A percentile compares a stretch with the other conserved stretches of the same genome.
phyloP scores from a whole-genome alignment of 2,329 filamentous ascomycete genomes.

The Botrytis byssoidea region DNA sequence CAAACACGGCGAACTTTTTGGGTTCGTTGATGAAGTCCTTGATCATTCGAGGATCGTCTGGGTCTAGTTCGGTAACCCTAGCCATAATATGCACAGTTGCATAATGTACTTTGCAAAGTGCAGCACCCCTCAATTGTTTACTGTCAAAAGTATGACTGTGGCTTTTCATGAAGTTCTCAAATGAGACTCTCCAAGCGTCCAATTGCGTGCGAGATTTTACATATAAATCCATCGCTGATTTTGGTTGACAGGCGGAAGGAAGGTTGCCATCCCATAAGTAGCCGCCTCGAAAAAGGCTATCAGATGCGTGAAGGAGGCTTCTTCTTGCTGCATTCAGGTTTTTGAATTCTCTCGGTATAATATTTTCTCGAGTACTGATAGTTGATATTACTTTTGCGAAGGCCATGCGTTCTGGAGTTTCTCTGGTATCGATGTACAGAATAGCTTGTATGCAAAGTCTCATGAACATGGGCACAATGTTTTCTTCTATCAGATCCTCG shows the following conservation, averaged over 20 bases:
- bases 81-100: slow-evolving; percentile 31
- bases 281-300: slow-evolving; percentile 33
- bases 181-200: slow-evolving; percentile 31
- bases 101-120: slow-evolving; percentile 37
- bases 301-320: slow-evolving; percentile 28
- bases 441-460: slow-evolving; percentile 35
- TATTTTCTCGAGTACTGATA: slow-evolving; percentile 22
- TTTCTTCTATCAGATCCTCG: slow-evolving; percentile 29
- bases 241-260: slow-evolving; percentile 28
- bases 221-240: slow-evolving; percentile 23
- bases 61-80: slow-evolving; percentile 19
- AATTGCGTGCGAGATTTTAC: slow-evolving; percentile 24
- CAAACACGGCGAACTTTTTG: background rate
- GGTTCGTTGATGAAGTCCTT: background rate
- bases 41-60: background rate
- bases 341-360: slow-evolving; percentile 29
- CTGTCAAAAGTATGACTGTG: slow-evolving; percentile 28
- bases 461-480: slow-evolving; percentile 33
- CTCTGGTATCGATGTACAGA: slow-evolving; percentile 34
- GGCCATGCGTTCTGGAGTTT: slow-evolving; percentile 23
- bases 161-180: slow-evolving; percentile 33
- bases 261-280: slow-evolving; percentile 29
- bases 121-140: slow-evolving; percentile 35
- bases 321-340: slow-evolving; percentile 31
- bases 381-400: slow-evolving; percentile 28